Conservation (phyloP, 768 basidiomycete genomes). For the Leccinum uliginosum region DNA sequence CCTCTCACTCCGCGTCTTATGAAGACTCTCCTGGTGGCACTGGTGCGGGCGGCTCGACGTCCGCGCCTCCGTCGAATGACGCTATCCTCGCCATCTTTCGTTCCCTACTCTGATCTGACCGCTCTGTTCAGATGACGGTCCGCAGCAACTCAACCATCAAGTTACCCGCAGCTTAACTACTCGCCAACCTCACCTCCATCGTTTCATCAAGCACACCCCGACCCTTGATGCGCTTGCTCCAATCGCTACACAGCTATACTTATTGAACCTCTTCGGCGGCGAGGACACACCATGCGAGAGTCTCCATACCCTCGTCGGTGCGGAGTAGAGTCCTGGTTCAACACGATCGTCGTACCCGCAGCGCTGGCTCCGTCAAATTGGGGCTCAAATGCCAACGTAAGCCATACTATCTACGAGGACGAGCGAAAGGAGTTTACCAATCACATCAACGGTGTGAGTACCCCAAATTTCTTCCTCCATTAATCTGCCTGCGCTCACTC, state of each 20-base stretch:
- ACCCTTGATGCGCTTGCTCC: conserved; percentile 75
- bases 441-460: conserved; percentile 88
- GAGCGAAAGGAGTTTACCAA: conserved; percentile 95
- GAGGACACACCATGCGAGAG: conserved; percentile 93
- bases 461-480: background rate
- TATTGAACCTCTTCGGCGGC: conserved; percentile 86
- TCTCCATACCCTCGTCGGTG: conserved; percentile 91
- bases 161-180: no score
- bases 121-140: no score
- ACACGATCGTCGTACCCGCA: conserved; percentile 88
- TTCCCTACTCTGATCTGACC: no score
- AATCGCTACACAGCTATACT: conserved; percentile 81
- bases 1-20: no score
- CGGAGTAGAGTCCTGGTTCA: conserved; percentile 97
- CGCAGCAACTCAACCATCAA: no score
- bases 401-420: conserved; percentile 97
- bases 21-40: no score
- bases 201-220: conserved; percentile 93
- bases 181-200: conserved; percentile 73
- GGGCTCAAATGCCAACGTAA: conserved; percentile 92
- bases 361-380: conserved; percentile 62
- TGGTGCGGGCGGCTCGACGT: no score
- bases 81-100: no score
- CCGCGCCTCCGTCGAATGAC: no score
- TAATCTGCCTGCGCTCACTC: conserved; percentile 40